These are phyloP conservation scores for Geotrichum cucujoidarum DNA, from an alignment of 1,139 yeast species.

Conservation along the genomic window DNA sequence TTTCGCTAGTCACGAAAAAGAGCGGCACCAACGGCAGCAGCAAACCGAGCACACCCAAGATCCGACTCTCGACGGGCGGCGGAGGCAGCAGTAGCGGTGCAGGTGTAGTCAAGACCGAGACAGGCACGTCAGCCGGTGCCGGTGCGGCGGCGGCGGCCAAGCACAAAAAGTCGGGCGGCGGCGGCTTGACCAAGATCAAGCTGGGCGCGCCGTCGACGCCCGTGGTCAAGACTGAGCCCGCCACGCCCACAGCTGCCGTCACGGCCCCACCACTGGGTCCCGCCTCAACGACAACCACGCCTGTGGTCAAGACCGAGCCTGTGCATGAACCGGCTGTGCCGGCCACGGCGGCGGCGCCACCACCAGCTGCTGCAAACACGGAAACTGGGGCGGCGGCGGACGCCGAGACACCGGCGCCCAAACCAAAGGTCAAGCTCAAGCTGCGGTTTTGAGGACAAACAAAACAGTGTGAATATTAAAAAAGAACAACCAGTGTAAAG, in stretches of 20 bases:
- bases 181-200: background rate
- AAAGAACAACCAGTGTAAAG: background rate
- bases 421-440: conserved; percentile 33
- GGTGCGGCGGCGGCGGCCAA: background rate
- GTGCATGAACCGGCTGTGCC: background rate
- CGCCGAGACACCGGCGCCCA: conserved; percentile 2
- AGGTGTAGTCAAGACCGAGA: background rate
- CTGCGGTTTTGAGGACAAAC: conserved; percentile 21
- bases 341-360: background rate
- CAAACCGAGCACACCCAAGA: conserved; percentile 8
- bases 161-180: conserved; percentile 1
- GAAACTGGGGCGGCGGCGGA: background rate
- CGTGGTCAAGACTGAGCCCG: background rate
- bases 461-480: background rate
- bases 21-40: background rate
- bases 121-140: background rate
- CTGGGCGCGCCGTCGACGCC: background rate
- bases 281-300: background rate
- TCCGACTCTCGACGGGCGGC: conserved; percentile 5
- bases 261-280: background rate
- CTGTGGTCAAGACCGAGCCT: background rate
- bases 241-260: background rate
- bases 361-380: background rate
- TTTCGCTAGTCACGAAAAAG: conserved; percentile 18
- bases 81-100: background rate